Conservation (phyloP, 2,329 filamentous ascomycete species). For the Pseudonectria foliicola region DNA sequence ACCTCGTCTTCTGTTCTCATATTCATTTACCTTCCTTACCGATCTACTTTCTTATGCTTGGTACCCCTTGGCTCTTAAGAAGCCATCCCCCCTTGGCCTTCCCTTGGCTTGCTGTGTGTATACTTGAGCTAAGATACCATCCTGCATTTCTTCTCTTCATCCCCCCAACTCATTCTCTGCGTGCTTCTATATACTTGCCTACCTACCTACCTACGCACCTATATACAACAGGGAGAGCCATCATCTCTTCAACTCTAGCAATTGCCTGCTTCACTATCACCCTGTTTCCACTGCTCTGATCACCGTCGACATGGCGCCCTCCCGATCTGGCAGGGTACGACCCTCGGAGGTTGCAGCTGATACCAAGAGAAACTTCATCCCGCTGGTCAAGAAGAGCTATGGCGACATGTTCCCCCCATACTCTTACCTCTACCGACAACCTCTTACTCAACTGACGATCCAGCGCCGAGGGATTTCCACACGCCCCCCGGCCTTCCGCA, state of each 20-base stretch:
- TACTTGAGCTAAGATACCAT: too few relatives aligned
- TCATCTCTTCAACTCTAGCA: conserved; percentile 3
- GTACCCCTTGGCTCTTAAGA: too few relatives aligned
- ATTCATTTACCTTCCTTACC: conserved; percentile 7
- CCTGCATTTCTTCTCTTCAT: too few relatives aligned
- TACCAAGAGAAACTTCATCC: conserved; percentile 64
- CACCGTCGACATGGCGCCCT: conserved; percentile 24
- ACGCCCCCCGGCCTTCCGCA: conserved; percentile 39
- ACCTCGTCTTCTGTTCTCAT: conserved; percentile 7
- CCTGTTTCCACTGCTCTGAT: neutral
- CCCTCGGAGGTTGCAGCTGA: conserved; percentile 62
- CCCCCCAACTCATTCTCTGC: too few relatives aligned
- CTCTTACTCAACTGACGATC: conserved; percentile 39
- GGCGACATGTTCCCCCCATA: conserved; percentile 46
- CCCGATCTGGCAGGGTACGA: conserved; percentile 26
- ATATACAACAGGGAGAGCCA: conserved; percentile 1
- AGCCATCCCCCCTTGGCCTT: too few relatives aligned
- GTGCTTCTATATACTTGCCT: too few relatives aligned
- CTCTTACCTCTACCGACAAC: conserved; percentile 52
- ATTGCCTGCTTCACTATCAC: conserved; percentile 1
- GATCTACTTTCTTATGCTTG: too few relatives aligned
- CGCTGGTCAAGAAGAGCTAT: conserved; percentile 52
- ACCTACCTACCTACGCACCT: too few relatives aligned
- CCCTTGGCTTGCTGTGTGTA: too few relatives aligned
- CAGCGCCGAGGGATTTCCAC: conserved; percentile 27